These are phyloP conservation scores for Tephrocybe sp. DNA, from an alignment of 768 basidiomycete genomes.

Conservation along the genomic window DNA sequence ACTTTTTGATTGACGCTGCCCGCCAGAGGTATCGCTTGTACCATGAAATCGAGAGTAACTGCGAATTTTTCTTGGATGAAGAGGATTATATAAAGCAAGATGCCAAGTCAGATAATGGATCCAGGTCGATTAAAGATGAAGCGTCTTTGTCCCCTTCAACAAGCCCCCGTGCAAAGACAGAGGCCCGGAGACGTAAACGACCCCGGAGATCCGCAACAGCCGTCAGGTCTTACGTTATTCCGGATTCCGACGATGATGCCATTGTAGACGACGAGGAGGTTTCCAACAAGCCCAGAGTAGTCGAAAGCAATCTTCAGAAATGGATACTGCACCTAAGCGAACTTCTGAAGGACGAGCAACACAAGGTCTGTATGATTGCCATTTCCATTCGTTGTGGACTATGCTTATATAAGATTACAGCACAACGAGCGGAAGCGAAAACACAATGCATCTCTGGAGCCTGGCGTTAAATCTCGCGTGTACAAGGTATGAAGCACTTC, in stretches of 20 bases:
- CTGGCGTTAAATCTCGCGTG: conserved; percentile 50
- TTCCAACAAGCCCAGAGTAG: conserved; percentile 31
- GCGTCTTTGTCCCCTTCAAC: conserved; percentile 28
- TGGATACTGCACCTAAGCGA: conserved; percentile 70
- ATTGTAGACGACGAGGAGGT: conserved; percentile 39
- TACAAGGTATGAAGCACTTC: conserved; percentile 47
- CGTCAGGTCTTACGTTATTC: conserved; percentile 61
- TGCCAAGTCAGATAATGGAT: conserved; percentile 16
- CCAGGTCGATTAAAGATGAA: conserved; percentile 43
- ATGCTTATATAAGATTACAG: conserved; percentile 31
- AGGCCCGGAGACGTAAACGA: conserved; percentile 43
- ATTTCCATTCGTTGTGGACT: conserved; percentile 5
- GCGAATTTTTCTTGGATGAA: conserved; percentile 69
- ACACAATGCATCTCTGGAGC: conserved; percentile 41
- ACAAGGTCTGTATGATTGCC: conserved; percentile 59
- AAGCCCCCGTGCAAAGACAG: conserved; percentile 2
- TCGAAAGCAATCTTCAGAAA: conserved; percentile 50
- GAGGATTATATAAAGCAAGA: conserved; percentile 57
- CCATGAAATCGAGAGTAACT: conserved; percentile 62
- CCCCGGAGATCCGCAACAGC: conserved; percentile 58
- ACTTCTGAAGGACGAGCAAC: conserved; percentile 64
- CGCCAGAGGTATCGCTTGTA: conserved; percentile 53
- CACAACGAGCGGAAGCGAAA: conserved; percentile 63
- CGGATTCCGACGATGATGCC: conserved; percentile 71
- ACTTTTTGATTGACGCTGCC: not conserved